A percentile compares a stretch with the other conserved stretches of the same genome.
Conservation (phyloP, 176 grass and related monocot species). For the Zea luxurians region DNA sequence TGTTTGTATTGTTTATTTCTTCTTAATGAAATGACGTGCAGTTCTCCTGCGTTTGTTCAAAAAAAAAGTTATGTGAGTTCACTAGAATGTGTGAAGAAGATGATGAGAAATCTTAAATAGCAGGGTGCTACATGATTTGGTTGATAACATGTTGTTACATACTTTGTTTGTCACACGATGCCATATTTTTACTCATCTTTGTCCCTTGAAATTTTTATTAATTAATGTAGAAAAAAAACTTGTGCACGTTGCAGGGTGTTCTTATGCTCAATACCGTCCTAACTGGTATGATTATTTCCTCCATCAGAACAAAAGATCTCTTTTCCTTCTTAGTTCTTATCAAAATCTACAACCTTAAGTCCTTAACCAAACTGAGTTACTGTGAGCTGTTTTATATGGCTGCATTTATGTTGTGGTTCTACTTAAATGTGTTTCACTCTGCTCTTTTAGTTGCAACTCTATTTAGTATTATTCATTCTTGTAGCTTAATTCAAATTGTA, state of each 20-base stretch:
- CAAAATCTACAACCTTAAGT: not conserved
- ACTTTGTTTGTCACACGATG: too few relatives aligned
- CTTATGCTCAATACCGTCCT: conserved; percentile 96
- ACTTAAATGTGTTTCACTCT: not conserved
- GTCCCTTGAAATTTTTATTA: too few relatives aligned
- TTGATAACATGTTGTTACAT: too few relatives aligned
- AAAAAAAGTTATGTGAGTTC: too few relatives aligned
- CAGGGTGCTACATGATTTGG: too few relatives aligned
- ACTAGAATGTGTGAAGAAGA: not conserved
- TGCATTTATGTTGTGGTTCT: not conserved
- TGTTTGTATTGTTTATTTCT: too few relatives aligned
- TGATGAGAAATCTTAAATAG: not conserved
- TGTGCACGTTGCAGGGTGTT: conserved; percentile 72
- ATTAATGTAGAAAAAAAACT: conserved; percentile 29
- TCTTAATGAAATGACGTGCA: too few relatives aligned
- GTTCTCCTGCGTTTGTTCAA: too few relatives aligned
- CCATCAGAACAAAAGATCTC: conserved; percentile 1
- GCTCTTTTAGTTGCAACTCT: not conserved
- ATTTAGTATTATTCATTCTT: not conserved
- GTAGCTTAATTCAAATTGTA: not conserved
- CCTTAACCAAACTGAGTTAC: not conserved
- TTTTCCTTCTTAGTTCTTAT: not conserved
- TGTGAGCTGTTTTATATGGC: not conserved
- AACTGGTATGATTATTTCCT: conserved; percentile 62
- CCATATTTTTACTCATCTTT: not conserved